These are phyloP conservation scores for Xylaria bambusicola DNA, from an alignment of 495 filamentous ascomycete species.

Conservation along the genomic window DNA sequence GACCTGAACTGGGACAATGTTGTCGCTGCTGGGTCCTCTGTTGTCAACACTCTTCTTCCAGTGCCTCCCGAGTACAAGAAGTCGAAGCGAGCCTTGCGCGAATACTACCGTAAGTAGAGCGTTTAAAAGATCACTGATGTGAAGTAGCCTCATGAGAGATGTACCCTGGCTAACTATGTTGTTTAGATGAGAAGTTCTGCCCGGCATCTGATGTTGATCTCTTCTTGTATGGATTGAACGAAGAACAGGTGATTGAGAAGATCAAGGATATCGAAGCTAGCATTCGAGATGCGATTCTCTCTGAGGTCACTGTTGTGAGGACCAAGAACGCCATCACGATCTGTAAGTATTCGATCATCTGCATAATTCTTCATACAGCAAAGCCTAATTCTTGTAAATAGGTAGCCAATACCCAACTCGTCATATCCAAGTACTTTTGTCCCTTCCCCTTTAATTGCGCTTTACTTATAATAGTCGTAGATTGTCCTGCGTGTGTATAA, in stretches of 20 bases:
- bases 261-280: conserved; percentile 74
- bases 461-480: conserved; percentile 35
- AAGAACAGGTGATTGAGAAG: conserved; percentile 74
- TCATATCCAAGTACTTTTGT: conserved; percentile 59
- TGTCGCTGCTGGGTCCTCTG: conserved; percentile 73
- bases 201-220: conserved; percentile 85
- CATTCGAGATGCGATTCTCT: conserved; percentile 70
- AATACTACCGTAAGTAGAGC: conserved; percentile 59
- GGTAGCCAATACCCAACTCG: conserved; percentile 78
- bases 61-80: conserved; percentile 64
- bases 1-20: conserved; percentile 79
- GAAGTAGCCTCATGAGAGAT: not conserved
- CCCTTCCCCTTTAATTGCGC: not conserved
- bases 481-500: conserved; percentile 85
- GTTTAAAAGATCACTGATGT: not conserved
- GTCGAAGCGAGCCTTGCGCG: conserved; percentile 65
- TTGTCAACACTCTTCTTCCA: conserved; percentile 71
- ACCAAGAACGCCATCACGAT: conserved; percentile 87
- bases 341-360: conserved; percentile 29
- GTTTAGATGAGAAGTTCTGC: conserved; percentile 64
- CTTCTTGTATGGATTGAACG: conserved; percentile 75
- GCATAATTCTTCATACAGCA: no score
- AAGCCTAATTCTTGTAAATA: conserved; percentile 20
- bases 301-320: conserved; percentile 72
- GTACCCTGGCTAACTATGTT: not conserved